Evolutionary conservation across 83 land plant genomes (phyloP).

Genomic region (Picea engelmannii): DNA sequence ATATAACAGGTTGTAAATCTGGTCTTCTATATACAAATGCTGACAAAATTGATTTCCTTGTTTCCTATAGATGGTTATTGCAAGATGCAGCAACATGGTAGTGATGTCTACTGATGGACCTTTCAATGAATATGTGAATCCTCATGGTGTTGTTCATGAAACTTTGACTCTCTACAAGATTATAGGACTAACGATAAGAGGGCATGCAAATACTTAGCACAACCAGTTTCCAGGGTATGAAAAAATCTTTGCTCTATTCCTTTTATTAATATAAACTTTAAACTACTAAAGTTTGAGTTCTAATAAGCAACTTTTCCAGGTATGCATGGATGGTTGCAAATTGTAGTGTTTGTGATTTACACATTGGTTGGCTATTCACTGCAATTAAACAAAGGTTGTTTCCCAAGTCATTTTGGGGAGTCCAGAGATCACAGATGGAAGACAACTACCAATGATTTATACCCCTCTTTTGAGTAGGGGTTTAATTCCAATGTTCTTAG

Average conservation of each 20-base stretch:
- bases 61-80: conserved; percentile 31
- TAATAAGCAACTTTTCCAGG: too few relatives aligned
- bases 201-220: conserved; percentile 56
- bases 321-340: conserved; percentile 99
- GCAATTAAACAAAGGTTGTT: conserved; percentile 48
- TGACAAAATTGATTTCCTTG: neutral
- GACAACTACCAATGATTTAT: conserved; percentile 13
- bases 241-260: neutral
- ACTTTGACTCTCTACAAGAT: conserved; percentile 72
- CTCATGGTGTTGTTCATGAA: conserved; percentile 85
- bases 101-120: conserved; percentile 98
- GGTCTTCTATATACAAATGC: neutral
- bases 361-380: too few relatives aligned
- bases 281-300: neutral
- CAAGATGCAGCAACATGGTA: conserved; percentile 87
- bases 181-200: conserved; percentile 62
- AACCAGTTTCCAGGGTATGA: conserved; percentile 98
- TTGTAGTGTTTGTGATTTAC: too few relatives aligned
- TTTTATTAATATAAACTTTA: neutral
- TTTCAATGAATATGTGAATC: conserved; percentile 84
- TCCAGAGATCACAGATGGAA: conserved; percentile 76
- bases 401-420: conserved; percentile 90
- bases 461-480: too few relatives aligned
- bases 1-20: neutral
- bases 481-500: too few relatives aligned